phyloP scores from a whole-genome alignment of 1,139 yeast genomes.

The Diutina mesorugosa region DNA sequence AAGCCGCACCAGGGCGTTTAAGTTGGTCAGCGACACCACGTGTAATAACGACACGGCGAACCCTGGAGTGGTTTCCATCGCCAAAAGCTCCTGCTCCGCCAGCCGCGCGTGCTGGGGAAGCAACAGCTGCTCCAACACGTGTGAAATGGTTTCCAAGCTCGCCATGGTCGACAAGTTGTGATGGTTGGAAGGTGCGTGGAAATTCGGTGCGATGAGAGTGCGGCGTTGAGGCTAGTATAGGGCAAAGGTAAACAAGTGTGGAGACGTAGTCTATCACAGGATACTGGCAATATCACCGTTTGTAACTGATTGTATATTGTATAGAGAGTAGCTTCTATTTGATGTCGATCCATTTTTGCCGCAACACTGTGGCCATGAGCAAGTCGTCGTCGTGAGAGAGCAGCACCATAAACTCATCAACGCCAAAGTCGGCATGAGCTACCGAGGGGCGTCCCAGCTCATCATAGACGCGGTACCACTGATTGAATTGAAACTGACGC shows the following conservation, averaged over 20 bases:
- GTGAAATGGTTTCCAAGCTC: constrained; percentile 29
- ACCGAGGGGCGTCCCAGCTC: constrained; percentile 4
- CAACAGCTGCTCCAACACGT: constrained; percentile 36
- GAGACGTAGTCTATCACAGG: too few relatives aligned
- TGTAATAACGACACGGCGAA: constrained; percentile 68
- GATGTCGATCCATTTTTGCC: constrained; percentile 9
- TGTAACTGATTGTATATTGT: too few relatives aligned
- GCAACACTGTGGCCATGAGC: constrained; percentile 35
- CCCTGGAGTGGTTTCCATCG: constrained; percentile 54
- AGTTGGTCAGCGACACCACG: constrained; percentile 53
- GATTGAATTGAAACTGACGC: constrained; percentile 34
- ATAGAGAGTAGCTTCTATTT: too few relatives aligned
- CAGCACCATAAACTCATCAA: constrained; percentile 42
- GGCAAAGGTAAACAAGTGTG: not conserved
- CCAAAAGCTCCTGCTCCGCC: constrained; percentile 47
- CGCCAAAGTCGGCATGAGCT: constrained; percentile 7
- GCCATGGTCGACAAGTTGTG: constrained; percentile 12
- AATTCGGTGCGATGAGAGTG: not conserved
- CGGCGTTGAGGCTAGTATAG: not conserved
- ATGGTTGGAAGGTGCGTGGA: not conserved
- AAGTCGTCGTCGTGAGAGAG: constrained; percentile 57
- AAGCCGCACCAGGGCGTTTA: constrained; percentile 48
- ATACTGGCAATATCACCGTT: too few relatives aligned
- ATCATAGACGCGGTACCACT: constrained; percentile 44
- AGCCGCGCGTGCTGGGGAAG: constrained; percentile 40